Conservation (phyloP, 352 stramenopile genomes). For the Pythium utonaiense region DNA sequence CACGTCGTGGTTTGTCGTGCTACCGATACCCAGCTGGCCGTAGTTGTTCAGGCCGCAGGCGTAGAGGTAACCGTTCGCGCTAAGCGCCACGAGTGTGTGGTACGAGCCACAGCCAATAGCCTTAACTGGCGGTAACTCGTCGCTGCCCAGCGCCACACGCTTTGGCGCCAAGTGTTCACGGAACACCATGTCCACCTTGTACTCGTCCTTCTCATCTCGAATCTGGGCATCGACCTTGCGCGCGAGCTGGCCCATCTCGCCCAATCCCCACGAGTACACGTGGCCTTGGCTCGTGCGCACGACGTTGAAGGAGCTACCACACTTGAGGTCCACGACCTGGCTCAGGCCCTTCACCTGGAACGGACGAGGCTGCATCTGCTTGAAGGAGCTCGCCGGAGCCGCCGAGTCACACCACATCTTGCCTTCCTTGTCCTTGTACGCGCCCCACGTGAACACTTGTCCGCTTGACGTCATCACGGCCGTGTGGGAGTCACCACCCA, state of each 20-base stretch:
- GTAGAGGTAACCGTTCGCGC: slow-evolving; percentile 83
- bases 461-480: slow-evolving; percentile 85
- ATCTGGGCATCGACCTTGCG: slow-evolving; percentile 60
- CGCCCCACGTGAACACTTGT: slow-evolving; percentile 93
- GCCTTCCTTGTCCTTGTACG: slow-evolving; percentile 96
- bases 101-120: slow-evolving; percentile 87
- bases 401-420: slow-evolving; percentile 88
- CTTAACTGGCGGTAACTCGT: slow-evolving; percentile 58
- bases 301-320: slow-evolving; percentile 82
- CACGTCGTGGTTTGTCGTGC: slow-evolving; percentile 64
- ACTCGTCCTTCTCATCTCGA: slow-evolving; percentile 62
- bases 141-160: slow-evolving; percentile 53
- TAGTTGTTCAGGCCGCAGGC: slow-evolving; percentile 95
- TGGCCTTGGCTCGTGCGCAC: slow-evolving; percentile 82
- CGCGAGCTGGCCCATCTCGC: slow-evolving; percentile 86
- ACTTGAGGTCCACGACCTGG: slow-evolving; percentile 77
- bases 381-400: slow-evolving; percentile 66
- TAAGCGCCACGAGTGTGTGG: slow-evolving; percentile 75
- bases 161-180: slow-evolving; percentile 76
- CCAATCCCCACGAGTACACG: slow-evolving; percentile 91
- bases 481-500: slow-evolving; percentile 94
- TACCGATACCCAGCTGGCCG: slow-evolving; percentile 94
- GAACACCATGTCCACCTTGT: slow-evolving; percentile 75
- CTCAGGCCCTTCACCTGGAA: slow-evolving; percentile 55
- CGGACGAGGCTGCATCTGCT: slow-evolving; percentile 69